phyloP scores from a whole-genome alignment of 164 flowering plant species.

The Paratinospora sagittata region DNA sequence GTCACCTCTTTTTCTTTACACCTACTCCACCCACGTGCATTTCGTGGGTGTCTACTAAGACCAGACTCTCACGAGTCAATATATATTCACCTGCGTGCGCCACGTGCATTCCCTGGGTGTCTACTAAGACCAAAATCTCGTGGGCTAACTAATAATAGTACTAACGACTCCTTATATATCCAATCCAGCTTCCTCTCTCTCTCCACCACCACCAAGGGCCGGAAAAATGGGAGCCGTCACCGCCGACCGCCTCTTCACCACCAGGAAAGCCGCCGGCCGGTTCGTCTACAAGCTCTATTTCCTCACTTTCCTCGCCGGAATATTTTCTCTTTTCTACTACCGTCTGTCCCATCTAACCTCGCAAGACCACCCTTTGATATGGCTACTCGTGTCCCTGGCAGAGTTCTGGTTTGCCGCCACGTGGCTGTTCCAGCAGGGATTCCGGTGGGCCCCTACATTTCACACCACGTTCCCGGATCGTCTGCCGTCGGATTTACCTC shows the following conservation, averaged over 20 bases:
- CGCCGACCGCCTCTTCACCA: constrained; percentile 17
- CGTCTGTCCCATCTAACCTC: constrained; percentile 18
- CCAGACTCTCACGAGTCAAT: too few species aligned
- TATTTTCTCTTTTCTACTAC: constrained; percentile 21
- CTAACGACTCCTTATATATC: neutral
- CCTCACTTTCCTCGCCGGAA: constrained; percentile 14
- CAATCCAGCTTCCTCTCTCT: neutral
- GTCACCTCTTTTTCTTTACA: too few species aligned
- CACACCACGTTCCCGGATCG: constrained; percentile 22
- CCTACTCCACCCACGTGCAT: too few species aligned
- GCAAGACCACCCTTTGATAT: too few species aligned
- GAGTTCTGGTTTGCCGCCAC: constrained; percentile 24
- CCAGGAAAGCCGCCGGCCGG: too few species aligned
- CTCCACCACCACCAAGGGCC: neutral
- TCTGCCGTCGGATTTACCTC: too few species aligned
- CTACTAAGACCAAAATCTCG: neutral
- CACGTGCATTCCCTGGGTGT: neutral
- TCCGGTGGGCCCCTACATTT: constrained; percentile 30
- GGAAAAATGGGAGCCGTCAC: neutral
- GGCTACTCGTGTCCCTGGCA: too few species aligned
- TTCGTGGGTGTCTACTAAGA: too few species aligned
- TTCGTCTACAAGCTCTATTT: constrained; percentile 28
- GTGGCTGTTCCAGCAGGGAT: constrained; percentile 29
- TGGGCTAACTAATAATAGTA: neutral
- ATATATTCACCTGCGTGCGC: too few species aligned